phyloP scores from a whole-genome alignment of 2,329 filamentous ascomycete species.

The Cryphonectria naterciae region DNA sequence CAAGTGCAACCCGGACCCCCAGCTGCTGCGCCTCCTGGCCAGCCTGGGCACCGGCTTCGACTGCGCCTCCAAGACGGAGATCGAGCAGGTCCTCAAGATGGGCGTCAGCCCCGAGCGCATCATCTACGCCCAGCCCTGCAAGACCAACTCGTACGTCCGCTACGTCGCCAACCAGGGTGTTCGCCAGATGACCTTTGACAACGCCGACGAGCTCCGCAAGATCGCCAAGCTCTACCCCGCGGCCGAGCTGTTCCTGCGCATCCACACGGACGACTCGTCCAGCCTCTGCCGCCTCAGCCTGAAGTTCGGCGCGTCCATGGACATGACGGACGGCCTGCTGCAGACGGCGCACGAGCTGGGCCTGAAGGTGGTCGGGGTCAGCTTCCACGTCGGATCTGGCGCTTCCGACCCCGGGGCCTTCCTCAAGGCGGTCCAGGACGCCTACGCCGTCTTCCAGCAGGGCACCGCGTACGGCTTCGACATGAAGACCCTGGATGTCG shows the following conservation, averaged over 20 bases:
- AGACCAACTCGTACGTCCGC: conserved; percentile 96
- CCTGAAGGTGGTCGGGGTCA: conserved; percentile 92
- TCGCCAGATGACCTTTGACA: conserved; percentile 99
- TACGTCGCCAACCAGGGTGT: conserved; percentile 84
- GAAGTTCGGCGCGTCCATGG: conserved; percentile 94
- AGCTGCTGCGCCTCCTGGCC: conserved; percentile 85
- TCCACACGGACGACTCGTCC: conserved; percentile 93
- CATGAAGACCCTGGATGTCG: conserved; percentile 88
- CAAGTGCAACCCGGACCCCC: conserved; percentile 96
- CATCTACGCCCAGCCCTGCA: conserved; percentile 99
- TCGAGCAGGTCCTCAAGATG: conserved; percentile 84
- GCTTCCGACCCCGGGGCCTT: conserved; percentile 93
- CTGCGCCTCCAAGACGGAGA: conserved; percentile 96
- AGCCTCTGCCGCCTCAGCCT: conserved; percentile 93
- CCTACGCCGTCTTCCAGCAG: conserved; percentile 86
- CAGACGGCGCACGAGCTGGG: conserved; percentile 78
- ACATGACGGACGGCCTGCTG: conserved; percentile 77
- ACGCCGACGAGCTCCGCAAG: conserved; percentile 96
- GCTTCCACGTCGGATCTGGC: conserved; percentile 97
- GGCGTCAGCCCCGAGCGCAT: conserved; percentile 87
- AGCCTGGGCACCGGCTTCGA: conserved; percentile 94
- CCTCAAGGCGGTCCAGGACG: conserved; percentile 87
- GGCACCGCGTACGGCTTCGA: conserved; percentile 75
- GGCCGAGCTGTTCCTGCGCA: conserved; percentile 91
- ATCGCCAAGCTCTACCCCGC: conserved; percentile 88